Percentiles rank a stretch among this genome's conserved stretches.
Conservation (phyloP, 805 yeast species). For the Candida koratica region DNA sequence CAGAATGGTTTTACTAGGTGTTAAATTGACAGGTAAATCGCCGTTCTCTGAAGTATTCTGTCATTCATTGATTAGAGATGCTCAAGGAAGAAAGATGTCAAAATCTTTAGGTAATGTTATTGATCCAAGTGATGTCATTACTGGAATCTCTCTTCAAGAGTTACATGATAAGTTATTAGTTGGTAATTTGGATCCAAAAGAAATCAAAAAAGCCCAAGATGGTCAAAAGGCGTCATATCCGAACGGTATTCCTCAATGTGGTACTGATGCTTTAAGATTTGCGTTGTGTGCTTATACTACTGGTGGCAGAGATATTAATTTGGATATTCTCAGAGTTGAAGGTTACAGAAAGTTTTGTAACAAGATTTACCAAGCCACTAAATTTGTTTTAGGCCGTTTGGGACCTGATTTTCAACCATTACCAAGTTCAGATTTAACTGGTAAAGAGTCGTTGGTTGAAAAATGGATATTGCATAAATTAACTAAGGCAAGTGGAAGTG, state of each 20-base stretch:
- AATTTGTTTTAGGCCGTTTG: constrained; percentile 88
- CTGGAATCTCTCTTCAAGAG: constrained; percentile 76
- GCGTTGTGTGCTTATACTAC: constrained; percentile 98
- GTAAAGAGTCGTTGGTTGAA: constrained; percentile 87
- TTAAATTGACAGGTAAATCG: constrained; percentile 83
- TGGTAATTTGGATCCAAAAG: constrained; percentile 89
- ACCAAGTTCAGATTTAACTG: constrained; percentile 55
- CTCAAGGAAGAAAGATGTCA: constrained; percentile 99
- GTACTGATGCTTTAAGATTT: constrained; percentile 97
- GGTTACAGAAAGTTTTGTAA: constrained; percentile 99
- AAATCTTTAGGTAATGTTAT: constrained; percentile 95
- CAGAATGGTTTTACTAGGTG: constrained; percentile 89
- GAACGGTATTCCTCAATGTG: constrained; percentile 97
- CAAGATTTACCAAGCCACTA: constrained; percentile 98
- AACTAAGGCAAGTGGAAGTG: constrained; percentile 60
- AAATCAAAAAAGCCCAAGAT: constrained; percentile 76
- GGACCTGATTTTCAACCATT: constrained; percentile 89
- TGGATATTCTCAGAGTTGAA: constrained; percentile 93
- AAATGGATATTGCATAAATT: constrained; percentile 93
- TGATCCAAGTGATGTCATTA: constrained; percentile 92
- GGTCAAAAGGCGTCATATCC: constrained; percentile 93
- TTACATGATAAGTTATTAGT: constrained; percentile 70
- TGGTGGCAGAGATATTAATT: constrained; percentile 97
- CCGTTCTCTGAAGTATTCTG: constrained; percentile 98
- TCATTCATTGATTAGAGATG: constrained; percentile 97